phyloP scores from a whole-genome alignment of 1,284 basidiomycete species.

The Afroboletus lepidellus region DNA sequence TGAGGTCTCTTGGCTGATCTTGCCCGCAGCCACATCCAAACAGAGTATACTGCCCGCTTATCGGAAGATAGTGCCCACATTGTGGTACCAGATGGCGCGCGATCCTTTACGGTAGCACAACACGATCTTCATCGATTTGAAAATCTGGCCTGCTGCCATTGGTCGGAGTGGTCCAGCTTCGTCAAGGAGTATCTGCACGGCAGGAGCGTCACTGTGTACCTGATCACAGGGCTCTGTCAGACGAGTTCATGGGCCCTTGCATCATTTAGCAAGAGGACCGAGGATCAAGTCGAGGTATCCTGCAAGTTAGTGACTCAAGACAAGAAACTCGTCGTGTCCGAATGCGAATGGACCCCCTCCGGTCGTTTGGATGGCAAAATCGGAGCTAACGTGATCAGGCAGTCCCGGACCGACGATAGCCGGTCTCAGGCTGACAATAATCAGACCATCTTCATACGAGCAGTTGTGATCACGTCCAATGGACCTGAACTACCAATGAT shows the following conservation, averaged over 20 bases:
- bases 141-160: background rate
- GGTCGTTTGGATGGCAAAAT: background rate
- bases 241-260: background rate
- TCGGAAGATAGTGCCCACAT: background rate
- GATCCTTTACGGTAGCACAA: background rate
- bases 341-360: background rate
- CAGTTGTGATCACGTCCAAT: background rate
- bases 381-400: background rate
- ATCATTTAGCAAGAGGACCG: background rate
- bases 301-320: background rate
- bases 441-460: background rate
- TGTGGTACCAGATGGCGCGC: background rate
- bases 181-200: background rate
- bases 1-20: background rate
- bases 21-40: background rate
- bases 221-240: background rate
- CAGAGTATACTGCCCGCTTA: background rate
- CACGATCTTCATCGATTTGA: background rate
- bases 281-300: background rate
- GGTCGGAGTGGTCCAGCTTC: background rate
- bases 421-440: no score
- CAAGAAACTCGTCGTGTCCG: background rate
- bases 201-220: background rate
- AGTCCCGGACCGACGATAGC: no score
- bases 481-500: background rate